These are phyloP conservation scores for Sphagnurus paluster DNA, from an alignment of 1,284 basidiomycete genomes.

Conservation along the genomic window DNA sequence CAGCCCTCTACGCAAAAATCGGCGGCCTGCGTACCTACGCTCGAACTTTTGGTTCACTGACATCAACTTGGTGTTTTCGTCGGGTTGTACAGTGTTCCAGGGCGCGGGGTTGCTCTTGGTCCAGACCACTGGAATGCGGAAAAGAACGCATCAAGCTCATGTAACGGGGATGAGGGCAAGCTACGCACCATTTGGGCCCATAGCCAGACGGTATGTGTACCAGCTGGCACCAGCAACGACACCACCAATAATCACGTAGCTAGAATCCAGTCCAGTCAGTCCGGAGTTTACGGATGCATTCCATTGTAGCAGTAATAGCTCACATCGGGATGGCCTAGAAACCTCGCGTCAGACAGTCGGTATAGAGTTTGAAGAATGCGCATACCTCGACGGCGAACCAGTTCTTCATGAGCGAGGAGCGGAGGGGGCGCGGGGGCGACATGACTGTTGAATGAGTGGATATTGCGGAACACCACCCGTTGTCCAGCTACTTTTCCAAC, in stretches of 20 bases:
- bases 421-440: conserved; percentile 25
- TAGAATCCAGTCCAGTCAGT: conserved; percentile 28
- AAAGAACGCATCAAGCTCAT: conserved; percentile 8
- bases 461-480: conserved; percentile 1
- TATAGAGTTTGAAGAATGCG: conserved; percentile 6
- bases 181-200: conserved; percentile 65
- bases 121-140: conserved; percentile 65
- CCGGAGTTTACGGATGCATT: neutral
- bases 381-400: conserved; percentile 83
- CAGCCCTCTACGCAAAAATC: neutral
- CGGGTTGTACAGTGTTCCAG: conserved; percentile 74
- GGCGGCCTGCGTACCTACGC: conserved; percentile 51
- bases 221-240: conserved; percentile 67
- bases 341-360: conserved; percentile 6
- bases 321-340: conserved; percentile 77
- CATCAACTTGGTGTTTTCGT: conserved; percentile 71
- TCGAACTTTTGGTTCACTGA: conserved; percentile 72
- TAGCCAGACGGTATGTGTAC: conserved; percentile 73
- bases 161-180: neutral
- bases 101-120: conserved; percentile 78
- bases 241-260: conserved; percentile 70
- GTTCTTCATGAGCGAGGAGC: conserved; percentile 59
- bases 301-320: conserved; percentile 33
- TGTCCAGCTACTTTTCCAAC: conserved; percentile 9
- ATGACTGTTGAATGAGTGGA: conserved; percentile 13